Conservation (phyloP, 2,329 filamentous ascomycete genomes). For the Ceratocystis lukuohia region DNA sequence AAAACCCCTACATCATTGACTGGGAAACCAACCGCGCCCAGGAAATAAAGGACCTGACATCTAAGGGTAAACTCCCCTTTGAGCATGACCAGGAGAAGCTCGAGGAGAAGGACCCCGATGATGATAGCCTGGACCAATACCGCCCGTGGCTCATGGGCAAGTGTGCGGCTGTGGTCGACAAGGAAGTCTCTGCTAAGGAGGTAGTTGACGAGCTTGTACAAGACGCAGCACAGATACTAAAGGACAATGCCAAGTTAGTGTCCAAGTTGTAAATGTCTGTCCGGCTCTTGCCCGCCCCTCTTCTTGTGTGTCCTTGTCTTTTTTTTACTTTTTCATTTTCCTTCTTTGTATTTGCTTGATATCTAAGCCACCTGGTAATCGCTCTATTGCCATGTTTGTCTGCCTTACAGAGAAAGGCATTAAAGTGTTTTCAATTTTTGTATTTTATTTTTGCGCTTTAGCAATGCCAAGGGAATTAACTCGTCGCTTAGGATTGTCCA, state of each 20-base stretch:
- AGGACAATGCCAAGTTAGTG: slow-evolving; percentile 47
- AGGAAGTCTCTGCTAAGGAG: slow-evolving; percentile 78
- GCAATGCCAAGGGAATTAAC: not conserved
- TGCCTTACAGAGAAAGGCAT: slow-evolving; percentile 8
- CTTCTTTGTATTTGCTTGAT: not conserved
- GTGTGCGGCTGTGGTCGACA: slow-evolving; percentile 83
- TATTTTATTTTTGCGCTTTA: not conserved
- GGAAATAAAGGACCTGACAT: slow-evolving; percentile 86
- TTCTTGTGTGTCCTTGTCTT: not conserved
- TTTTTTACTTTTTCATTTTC: not conserved
- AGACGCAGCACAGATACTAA: slow-evolving; percentile 61
- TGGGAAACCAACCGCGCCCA: slow-evolving; percentile 85
- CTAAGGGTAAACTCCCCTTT: slow-evolving; percentile 82
- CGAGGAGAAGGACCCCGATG: slow-evolving; percentile 51
- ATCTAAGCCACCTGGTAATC: not conserved
- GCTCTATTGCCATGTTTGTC: not conserved
- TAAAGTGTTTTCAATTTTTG: not conserved
- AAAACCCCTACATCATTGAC: slow-evolving; percentile 84
- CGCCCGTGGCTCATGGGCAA: slow-evolving; percentile 93
- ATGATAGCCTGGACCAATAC: slow-evolving; percentile 84
- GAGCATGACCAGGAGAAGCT: slow-evolving; percentile 88
- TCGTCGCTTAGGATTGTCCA: not conserved
- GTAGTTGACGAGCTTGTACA: slow-evolving; percentile 89
- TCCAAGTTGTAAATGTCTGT: slow-evolving; percentile 49
- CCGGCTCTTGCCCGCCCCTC: not conserved